Evolutionary conservation across 2,329 filamentous ascomycete genomes (phyloP).

Genomic region (Penicillium aurantiogriseum): DNA sequence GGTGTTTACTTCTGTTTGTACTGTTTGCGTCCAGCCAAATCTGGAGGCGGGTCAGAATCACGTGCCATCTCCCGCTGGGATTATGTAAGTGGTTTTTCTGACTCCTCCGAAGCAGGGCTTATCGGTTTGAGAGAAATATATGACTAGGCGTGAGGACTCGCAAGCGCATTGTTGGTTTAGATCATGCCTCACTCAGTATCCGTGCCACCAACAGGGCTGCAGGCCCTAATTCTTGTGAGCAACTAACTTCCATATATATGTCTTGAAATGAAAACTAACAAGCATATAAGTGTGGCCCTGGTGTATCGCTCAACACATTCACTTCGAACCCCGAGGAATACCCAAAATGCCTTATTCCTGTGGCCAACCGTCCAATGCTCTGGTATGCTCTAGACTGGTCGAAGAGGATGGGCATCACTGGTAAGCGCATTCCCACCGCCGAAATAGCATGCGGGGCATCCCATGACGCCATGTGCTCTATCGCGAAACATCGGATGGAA

Average conservation of each 20-base stretch:
- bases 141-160: background rate
- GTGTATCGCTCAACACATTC: slow-evolving; percentile 51
- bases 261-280: background rate
- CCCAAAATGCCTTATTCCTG: slow-evolving; percentile 43
- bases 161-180: background rate
- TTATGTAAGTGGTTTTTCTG: slow-evolving; percentile 3
- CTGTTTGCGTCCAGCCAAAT: slow-evolving; percentile 28
- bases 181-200: slow-evolving; percentile 34
- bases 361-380: slow-evolving; percentile 52
- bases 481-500: slow-evolving; percentile 3
- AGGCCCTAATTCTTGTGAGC: slow-evolving; percentile 48
- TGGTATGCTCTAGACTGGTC: slow-evolving; percentile 52
- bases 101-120: slow-evolving; percentile 1
- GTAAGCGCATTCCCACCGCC: slow-evolving; percentile 31
- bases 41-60: slow-evolving; percentile 24
- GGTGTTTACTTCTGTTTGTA: slow-evolving; percentile 31
- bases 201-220: slow-evolving; percentile 58
- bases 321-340: slow-evolving; percentile 49
- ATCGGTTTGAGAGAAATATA: slow-evolving; percentile 6
- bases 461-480: background rate
- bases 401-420: slow-evolving; percentile 49
- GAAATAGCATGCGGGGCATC: background rate
- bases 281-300: slow-evolving; percentile 33
- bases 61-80: background rate
- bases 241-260: background rate